Evolutionary conservation across 495 filamentous ascomycete species (phyloP), one percentile per base, ranked within the genome.

Genomic region (Corynascus novoguineensis): DNA sequence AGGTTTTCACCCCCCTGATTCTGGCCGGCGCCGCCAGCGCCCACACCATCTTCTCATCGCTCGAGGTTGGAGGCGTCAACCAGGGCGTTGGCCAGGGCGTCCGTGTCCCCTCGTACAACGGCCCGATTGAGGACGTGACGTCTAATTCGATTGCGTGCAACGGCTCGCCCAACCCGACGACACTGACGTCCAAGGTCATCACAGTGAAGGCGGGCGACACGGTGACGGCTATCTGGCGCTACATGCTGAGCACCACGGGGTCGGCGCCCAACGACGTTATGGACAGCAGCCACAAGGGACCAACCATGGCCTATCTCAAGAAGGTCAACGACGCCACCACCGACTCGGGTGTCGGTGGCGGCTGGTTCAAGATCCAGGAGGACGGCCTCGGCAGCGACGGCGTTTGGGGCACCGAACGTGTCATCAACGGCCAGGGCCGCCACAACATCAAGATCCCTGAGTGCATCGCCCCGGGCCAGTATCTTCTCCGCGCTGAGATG

Each of bases 341-440:
- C 4, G 75, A 78, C 55, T 60, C 60, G 14, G 76, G 74, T 24
- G 62, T 70, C 35, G 75, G 76, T 17, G 48, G 49, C 29, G 77
- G 77, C 27, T 80, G 77, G 77, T 78, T 75, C 60, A 81, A 81
- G 66, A 76, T 77, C 60, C 75, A 71, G 61, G 55, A 79, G 59
- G 74, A 75, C 45, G 76, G 77, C 45, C 45, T 63, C 60, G n/a
- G n/a, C n/a, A 71, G n/a, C 46, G 60, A 61, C 60, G 69, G 69
- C 41, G 71, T 68, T 37, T 76, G 69, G 74, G 77, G 75, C 50
- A 75, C 68, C 62, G 64, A 64, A 47, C 71, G 64, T 9, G 69
- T 80, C 55, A 77, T 78, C 60, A 74, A 73, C 63, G 72, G 76
- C 69, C 68, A 64, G 54, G 76, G 76, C 55, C 60, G 66, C 24